Conservation (phyloP, 148 eudicot genomes). For the Fagopyrum esculentum region DNA sequence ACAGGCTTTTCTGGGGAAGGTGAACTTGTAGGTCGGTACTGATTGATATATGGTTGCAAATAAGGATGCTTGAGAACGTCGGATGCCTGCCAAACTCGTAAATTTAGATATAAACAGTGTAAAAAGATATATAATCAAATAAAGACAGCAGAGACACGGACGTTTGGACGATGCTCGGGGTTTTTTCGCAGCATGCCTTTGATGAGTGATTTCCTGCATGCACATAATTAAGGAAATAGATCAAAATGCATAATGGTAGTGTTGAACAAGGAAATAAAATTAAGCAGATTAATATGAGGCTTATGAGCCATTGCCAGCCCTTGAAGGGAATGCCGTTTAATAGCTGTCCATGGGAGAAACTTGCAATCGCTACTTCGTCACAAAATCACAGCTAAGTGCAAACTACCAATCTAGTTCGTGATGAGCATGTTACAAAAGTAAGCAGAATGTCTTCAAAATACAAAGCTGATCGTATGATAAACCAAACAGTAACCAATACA, state of each 20-base stretch:
- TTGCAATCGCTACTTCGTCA: not conserved
- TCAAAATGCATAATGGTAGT: not conserved
- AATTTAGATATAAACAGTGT: not conserved
- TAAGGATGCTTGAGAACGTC: slow-evolving; percentile 90
- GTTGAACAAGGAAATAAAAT: not conserved
- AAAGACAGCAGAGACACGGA: slow-evolving; percentile 21
- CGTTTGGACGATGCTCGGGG: slow-evolving; percentile 88
- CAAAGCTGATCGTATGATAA: not conserved
- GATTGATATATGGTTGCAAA: slow-evolving; percentile 80
- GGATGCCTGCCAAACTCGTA: slow-evolving; percentile 53
- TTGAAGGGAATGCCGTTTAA: not conserved
- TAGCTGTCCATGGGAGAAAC: not conserved
- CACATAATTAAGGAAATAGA: slow-evolving; percentile 4
- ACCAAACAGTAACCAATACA: not conserved
- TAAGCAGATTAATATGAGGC: not conserved
- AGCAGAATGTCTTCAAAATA: not conserved
- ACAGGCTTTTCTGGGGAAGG: slow-evolving; percentile 57
- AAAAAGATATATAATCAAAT: not conserved
- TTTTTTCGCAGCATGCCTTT: slow-evolving; percentile 89
- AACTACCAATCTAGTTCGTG: not conserved
- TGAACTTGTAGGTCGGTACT: slow-evolving; percentile 41
- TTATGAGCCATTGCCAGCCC: not conserved
- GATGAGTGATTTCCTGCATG: slow-evolving; percentile 57
- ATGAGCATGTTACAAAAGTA: not conserved
- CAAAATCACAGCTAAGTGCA: not conserved